phyloP scores from a whole-genome alignment of 345 rosid species.

The Lumnitzera littorea region DNA sequence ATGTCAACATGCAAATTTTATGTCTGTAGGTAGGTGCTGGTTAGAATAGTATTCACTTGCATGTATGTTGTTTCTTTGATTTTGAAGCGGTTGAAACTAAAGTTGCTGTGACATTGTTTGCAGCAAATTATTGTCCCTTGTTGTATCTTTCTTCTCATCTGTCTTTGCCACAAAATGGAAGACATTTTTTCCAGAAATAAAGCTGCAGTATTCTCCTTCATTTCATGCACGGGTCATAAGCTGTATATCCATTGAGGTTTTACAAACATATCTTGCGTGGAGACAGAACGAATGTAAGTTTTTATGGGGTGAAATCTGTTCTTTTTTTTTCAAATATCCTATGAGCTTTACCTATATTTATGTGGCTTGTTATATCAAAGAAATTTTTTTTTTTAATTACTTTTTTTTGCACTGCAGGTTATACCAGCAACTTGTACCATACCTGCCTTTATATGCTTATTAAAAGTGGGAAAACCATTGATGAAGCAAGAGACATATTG shows the following conservation, averaged over 20 bases:
- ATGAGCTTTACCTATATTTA: background rate
- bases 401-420: constrained; percentile 43
- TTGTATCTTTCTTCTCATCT: constrained; percentile 68
- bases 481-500: constrained; percentile 51
- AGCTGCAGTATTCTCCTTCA: constrained; percentile 57
- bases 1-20: too few relatives aligned
- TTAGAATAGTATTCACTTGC: background rate
- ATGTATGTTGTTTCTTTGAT: constrained; percentile 30
- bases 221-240: constrained; percentile 44
- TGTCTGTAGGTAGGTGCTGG: too few relatives aligned
- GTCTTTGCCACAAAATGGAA: constrained; percentile 63
- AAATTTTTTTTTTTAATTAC: background rate
- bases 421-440: constrained; percentile 46
- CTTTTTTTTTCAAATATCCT: background rate
- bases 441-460: constrained; percentile 81
- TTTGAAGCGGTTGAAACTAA: constrained; percentile 1
- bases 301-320: background rate
- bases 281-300: constrained; percentile 80
- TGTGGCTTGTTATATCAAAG: background rate
- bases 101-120: constrained; percentile 6
- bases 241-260: constrained; percentile 73
- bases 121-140: constrained; percentile 76
- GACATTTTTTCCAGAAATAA: constrained; percentile 49
- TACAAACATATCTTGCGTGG: constrained; percentile 82
- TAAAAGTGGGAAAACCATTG: constrained; percentile 51